Conservation (phyloP, 805 yeast genomes). For the Schizosaccharomyces lindneri region DNA sequence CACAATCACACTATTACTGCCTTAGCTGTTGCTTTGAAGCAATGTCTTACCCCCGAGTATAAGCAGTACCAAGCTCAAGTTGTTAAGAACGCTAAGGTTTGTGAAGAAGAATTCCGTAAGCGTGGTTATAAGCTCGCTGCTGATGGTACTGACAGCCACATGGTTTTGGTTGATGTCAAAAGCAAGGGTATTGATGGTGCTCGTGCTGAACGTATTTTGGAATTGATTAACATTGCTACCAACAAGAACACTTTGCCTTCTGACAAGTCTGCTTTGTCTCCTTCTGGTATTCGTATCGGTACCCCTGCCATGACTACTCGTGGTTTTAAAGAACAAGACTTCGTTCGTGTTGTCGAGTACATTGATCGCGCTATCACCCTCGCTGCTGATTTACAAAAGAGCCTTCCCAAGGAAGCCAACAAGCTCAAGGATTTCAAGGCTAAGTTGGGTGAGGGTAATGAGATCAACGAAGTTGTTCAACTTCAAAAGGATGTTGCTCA, state of each 20-base stretch:
- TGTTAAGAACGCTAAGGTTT: conserved; percentile 51
- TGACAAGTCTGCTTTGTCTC: conserved; percentile 83
- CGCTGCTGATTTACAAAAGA: conserved; percentile 33
- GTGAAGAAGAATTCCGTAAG: conserved; percentile 39
- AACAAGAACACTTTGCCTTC: conserved; percentile 94
- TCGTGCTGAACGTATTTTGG: conserved; percentile 72
- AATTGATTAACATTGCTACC: conserved; percentile 75
- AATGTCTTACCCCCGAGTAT: conserved; percentile 72
- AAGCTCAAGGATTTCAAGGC: conserved; percentile 45
- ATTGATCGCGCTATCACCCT: conserved; percentile 57
- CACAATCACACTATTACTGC: conserved; percentile 96
- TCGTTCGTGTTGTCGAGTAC: conserved; percentile 52
- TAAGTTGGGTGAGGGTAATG: conserved; percentile 26
- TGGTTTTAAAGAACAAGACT: conserved; percentile 61
- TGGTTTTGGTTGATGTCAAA: conserved; percentile 64
- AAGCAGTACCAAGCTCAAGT: conserved; percentile 65
- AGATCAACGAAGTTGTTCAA: conserved; percentile 31
- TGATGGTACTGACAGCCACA: conserved; percentile 84
- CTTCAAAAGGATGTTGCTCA: conserved; percentile 40
- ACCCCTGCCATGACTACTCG: conserved; percentile 98
- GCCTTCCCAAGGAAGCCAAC: conserved; percentile 27
- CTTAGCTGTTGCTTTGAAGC: conserved; percentile 80
- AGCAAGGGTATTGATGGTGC: conserved; percentile 75
- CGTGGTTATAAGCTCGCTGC: conserved; percentile 63
- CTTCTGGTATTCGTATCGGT: conserved; percentile 90